These are phyloP conservation scores for Cyclospora cayetanensis DNA, from an alignment of 169 alveolate species.

Conservation along the genomic window DNA sequence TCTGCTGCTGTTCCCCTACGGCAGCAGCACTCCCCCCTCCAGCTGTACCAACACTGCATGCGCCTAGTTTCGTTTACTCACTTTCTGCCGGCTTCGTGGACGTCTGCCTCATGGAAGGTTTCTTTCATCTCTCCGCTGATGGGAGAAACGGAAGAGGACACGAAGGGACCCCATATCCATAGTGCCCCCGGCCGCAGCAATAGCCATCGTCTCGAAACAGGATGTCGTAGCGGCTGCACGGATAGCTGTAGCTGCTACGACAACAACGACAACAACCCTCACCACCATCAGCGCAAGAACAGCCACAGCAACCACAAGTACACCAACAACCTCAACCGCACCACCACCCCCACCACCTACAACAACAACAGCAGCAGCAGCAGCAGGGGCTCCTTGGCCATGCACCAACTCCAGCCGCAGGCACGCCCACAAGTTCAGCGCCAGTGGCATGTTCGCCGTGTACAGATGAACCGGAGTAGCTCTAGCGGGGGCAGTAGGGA, in stretches of 20 bases:
- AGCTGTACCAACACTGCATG: constrained; percentile 42
- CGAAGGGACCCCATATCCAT: background rate
- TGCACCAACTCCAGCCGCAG: background rate
- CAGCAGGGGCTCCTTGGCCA: background rate
- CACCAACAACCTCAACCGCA: background rate
- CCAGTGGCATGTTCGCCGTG: background rate
- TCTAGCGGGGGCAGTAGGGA: background rate
- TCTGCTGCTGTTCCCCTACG: constrained; percentile 3
- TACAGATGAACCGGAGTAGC: background rate
- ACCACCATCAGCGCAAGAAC: background rate
- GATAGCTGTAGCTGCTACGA: background rate
- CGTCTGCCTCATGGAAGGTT: background rate
- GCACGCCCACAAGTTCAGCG: background rate
- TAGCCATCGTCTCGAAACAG: background rate
- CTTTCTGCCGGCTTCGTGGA: constrained; percentile 58
- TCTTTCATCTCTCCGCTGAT: background rate
- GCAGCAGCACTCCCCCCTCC: constrained; percentile 25
- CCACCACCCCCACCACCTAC: background rate
- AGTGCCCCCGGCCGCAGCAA: background rate
- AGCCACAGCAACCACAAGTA: background rate
- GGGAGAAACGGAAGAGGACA: background rate
- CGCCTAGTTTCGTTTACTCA: constrained; percentile 41
- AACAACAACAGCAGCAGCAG: constrained; percentile 31
- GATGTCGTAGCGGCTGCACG: background rate
- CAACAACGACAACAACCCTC: background rate